Evolutionary conservation across 2,329 filamentous ascomycete species (phyloP), one percentile per base, ranked within the genome.

Genomic region (Neofusicoccum kwambonambiense): DNA sequence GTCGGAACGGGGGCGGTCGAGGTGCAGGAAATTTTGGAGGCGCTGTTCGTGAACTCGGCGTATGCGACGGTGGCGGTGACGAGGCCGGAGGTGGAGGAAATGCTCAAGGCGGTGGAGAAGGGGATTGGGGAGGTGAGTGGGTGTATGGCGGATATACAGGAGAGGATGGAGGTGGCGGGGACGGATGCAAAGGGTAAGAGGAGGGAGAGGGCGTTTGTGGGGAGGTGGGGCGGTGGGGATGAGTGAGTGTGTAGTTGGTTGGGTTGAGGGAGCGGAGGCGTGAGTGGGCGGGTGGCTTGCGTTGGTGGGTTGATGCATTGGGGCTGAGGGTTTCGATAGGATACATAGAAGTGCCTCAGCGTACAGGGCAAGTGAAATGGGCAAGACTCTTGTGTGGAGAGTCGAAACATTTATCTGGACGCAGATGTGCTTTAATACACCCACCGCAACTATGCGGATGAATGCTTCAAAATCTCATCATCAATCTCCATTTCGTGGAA

Each of bases 1-100:
- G 65, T 79, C 9, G 75, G 72, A 35, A 73, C 71, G 63, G 76
- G 75, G 4, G 76, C 81, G 41, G 50, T 64, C 11, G 75, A 80
- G 37, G 35, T 77, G 51, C 71, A 74, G n/a, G 73, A 71, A 34
- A 70, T 82, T 44, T 61, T 78, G 19, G 68, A 70, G 17, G 76
- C 75, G 4, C 67, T 81, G 35, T 79, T 77, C 66, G 71, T 72
- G n/a, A 74, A 79, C 47, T 75, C 73, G 4, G 69, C 71, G 15
- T 78, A 74, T 65, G 67, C 70, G 49, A 64, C 69, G 27, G 69
- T 76, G 37, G 67, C 68, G 49, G 64, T 77, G 63, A 69, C 67
- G 0, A 67, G 73, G 50, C 45, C 68, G 12, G 68, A 68, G 39
- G 47, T 76, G 44, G 73, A 78, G 35, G 69, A 67, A 4, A 69